Conservation (phyloP, 805 yeast genomes). For the Tetrapisispora nanseiensis region DNA sequence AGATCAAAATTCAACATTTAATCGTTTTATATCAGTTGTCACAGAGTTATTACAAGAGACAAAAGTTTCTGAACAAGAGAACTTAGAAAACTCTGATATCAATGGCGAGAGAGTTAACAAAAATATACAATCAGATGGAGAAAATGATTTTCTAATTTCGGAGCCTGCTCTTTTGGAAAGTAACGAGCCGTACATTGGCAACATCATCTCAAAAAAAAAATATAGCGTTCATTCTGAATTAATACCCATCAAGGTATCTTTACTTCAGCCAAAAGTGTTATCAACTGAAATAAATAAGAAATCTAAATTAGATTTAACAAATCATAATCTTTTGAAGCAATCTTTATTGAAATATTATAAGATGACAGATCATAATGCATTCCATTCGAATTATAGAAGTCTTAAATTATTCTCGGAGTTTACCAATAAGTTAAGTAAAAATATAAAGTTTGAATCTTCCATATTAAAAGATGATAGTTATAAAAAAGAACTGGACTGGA, state of each 20-base stretch:
- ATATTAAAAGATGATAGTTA: not conserved
- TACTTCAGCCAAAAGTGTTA: not conserved
- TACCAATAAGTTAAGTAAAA: not conserved
- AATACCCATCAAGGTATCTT: too few species aligned
- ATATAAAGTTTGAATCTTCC: not conserved
- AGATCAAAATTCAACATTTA: not conserved
- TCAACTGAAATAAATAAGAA: too few species aligned
- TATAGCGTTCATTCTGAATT: too few species aligned
- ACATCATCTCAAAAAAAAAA: too few species aligned
- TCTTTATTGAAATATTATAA: not conserved
- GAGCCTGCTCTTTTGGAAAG: too few species aligned
- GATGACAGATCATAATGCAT: not conserved
- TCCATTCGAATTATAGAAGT: not conserved
- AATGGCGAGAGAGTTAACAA: too few species aligned
- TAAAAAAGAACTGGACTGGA: not conserved
- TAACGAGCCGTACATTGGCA: too few species aligned
- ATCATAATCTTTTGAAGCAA: not conserved
- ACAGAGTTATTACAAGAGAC: not conserved
- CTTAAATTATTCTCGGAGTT: slow-evolving; percentile 7
- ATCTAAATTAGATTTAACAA: not conserved
- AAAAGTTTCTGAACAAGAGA: not conserved
- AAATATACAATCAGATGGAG: too few species aligned
- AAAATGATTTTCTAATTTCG: too few species aligned
- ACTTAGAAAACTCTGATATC: too few species aligned
- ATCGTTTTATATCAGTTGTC: not conserved